Conservation (phyloP, 179 eudicot species). For the Carnegiea gigantea region DNA sequence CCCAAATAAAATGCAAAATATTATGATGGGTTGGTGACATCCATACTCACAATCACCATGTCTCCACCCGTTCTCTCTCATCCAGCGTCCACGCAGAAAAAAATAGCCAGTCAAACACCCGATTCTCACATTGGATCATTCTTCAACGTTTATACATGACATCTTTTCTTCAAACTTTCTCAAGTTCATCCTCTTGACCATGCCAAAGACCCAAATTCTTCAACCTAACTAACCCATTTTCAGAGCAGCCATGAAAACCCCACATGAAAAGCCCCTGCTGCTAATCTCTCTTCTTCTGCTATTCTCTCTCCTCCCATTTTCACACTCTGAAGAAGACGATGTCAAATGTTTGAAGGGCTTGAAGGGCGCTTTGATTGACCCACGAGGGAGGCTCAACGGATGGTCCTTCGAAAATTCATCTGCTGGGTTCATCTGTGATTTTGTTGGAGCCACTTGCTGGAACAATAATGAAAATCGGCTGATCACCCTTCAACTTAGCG, state of each 20-base stretch:
- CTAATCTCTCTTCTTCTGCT: slow-evolving; percentile 1
- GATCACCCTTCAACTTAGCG: slow-evolving; percentile 48
- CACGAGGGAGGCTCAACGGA: slow-evolving; percentile 33
- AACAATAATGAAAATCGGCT: slow-evolving; percentile 73
- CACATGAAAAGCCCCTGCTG: slow-evolving; percentile 12
- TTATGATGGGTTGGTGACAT: neutral
- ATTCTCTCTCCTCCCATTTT: neutral
- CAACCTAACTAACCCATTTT: neutral
- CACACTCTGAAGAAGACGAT: slow-evolving; percentile 50
- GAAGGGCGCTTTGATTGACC: slow-evolving; percentile 40
- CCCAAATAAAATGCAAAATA: neutral
- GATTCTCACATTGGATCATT: neutral
- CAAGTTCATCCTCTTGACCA: neutral
- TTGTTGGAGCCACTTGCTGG: slow-evolving; percentile 75
- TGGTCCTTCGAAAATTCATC: slow-evolving; percentile 71
- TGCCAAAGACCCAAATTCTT: neutral
- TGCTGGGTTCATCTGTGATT: slow-evolving; percentile 61
- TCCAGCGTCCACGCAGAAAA: neutral
- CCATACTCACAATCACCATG: neutral
- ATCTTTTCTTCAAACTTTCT: neutral
- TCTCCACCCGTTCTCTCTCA: neutral
- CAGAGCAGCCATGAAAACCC: neutral
- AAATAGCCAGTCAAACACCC: neutral
- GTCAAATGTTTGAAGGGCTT: slow-evolving; percentile 57
- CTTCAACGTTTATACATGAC: neutral